These are phyloP conservation scores for Kuraishia floccosa DNA, from an alignment of 805 yeast species.

Conservation along the genomic window DNA sequence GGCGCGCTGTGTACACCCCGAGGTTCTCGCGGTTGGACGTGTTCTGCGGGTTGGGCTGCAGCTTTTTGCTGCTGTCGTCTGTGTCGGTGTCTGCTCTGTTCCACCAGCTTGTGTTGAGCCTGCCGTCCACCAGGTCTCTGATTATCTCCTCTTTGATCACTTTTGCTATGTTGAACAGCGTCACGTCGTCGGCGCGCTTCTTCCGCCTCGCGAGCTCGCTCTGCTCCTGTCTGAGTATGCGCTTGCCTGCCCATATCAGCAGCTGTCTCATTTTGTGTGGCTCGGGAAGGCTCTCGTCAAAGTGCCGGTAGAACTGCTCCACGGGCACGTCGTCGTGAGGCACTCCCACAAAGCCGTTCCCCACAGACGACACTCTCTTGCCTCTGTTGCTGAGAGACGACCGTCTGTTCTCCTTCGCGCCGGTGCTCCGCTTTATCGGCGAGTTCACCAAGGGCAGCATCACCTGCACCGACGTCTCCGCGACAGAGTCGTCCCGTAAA, in stretches of 20 bases:
- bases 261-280: conserved; percentile 66
- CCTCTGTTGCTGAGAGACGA: conserved; percentile 51
- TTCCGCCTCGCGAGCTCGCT: conserved; percentile 11
- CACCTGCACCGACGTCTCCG: conserved; percentile 1
- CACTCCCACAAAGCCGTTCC: conserved; percentile 56
- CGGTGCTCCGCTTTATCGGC: conserved; percentile 2
- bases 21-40: conserved; percentile 36
- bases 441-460: conserved; percentile 1
- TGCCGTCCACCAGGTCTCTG: conserved; percentile 46
- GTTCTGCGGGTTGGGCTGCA: conserved; percentile 53
- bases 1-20: conserved; percentile 29
- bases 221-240: conserved; percentile 23
- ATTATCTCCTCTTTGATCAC: conserved; percentile 55
- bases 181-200: conserved; percentile 20
- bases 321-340: conserved; percentile 55
- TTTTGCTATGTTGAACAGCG: conserved; percentile 41
- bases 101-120: conserved; percentile 63
- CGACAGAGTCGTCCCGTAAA: not conserved
- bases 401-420: conserved; percentile 20
- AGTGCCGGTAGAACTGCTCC: conserved; percentile 45
- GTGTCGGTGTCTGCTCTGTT: conserved; percentile 19
- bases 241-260: conserved; percentile 54
- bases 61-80: conserved; percentile 15
- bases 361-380: conserved; percentile 61
- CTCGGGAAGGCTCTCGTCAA: conserved; percentile 53